Conservation (phyloP, 1,284 basidiomycete species). For the Butyriboletus appendiculatus region DNA sequence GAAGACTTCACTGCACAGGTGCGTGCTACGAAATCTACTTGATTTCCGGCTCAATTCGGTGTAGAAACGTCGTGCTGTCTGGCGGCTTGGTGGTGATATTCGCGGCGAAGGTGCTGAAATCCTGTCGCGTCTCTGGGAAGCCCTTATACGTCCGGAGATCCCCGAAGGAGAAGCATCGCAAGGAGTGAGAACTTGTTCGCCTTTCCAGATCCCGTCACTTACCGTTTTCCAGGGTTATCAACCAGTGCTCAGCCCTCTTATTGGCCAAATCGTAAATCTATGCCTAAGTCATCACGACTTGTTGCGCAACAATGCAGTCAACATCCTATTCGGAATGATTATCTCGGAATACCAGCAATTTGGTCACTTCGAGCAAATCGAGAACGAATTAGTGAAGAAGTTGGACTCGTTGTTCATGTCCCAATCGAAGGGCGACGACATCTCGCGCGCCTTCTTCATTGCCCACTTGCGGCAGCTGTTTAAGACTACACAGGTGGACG, state of each 20-base stretch:
- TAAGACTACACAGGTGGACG: slow-evolving; percentile 80
- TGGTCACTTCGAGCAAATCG: slow-evolving; percentile 83
- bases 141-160: slow-evolving; percentile 76
- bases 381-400: slow-evolving; percentile 93
- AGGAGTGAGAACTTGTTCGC: slow-evolving; percentile 49
- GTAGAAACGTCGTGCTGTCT: slow-evolving; percentile 91
- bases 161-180: slow-evolving; percentile 57
- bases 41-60: slow-evolving; percentile 18
- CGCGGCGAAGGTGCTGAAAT: slow-evolving; percentile 91
- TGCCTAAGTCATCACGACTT: slow-evolving; percentile 96
- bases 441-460: slow-evolving; percentile 92
- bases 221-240: slow-evolving; percentile 69
- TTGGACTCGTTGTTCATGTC: slow-evolving; percentile 93
- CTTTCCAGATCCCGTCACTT: background rate
- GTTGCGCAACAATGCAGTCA: slow-evolving; percentile 87
- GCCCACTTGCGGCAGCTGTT: slow-evolving; percentile 89
- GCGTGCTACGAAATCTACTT: slow-evolving; percentile 16
- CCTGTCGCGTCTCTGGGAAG: slow-evolving; percentile 83
- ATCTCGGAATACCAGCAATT: slow-evolving; percentile 87
- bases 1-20: slow-evolving; percentile 94
- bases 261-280: slow-evolving; percentile 89
- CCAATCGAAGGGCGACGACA: slow-evolving; percentile 87
- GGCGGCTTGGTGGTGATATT: slow-evolving; percentile 94
- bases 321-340: slow-evolving; percentile 95
- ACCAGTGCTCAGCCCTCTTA: slow-evolving; percentile 80